Conservation (phyloP, 1,284 basidiomycete genomes). For the Cryptococcus sp. region DNA sequence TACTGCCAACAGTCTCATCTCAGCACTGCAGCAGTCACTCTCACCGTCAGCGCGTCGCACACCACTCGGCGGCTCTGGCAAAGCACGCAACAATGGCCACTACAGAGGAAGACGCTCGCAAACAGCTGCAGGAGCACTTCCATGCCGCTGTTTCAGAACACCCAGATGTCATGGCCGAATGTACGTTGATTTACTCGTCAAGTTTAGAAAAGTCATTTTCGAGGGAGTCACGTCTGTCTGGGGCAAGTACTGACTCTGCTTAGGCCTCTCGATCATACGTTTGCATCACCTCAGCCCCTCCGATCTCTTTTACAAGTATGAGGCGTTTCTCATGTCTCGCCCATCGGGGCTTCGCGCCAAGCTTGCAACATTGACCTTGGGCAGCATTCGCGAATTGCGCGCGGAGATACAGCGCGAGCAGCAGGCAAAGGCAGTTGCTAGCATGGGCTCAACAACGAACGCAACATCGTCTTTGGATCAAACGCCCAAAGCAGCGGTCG, state of each 20-base stretch:
- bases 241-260: background rate
- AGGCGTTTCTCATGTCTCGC: constrained; percentile 53
- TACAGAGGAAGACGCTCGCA: constrained; percentile 24
- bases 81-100: constrained; percentile 16
- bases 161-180: constrained; percentile 49
- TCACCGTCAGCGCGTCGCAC: background rate
- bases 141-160: constrained; percentile 36
- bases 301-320: constrained; percentile 56
- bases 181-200: constrained; percentile 20
- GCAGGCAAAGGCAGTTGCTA: constrained; percentile 35
- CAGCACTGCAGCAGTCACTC: constrained; percentile 1
- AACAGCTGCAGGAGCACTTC: constrained; percentile 41
- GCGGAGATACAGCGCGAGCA: constrained; percentile 52
- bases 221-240: too few relatives aligned
- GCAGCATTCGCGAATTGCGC: constrained; percentile 49
- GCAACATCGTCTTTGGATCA: constrained; percentile 12
- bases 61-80: too few relatives aligned
- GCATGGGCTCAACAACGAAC: constrained; percentile 9
- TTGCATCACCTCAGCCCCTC: constrained; percentile 49
- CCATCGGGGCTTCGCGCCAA: constrained; percentile 48
- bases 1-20: background rate
- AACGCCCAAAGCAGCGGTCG: constrained; percentile 23
- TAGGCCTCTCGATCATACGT: constrained; percentile 51
- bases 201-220: background rate
- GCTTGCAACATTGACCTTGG: constrained; percentile 43